phyloP scores from a whole-genome alignment of 2,329 filamentous ascomycete genomes.

The Botrytis byssoidea region DNA sequence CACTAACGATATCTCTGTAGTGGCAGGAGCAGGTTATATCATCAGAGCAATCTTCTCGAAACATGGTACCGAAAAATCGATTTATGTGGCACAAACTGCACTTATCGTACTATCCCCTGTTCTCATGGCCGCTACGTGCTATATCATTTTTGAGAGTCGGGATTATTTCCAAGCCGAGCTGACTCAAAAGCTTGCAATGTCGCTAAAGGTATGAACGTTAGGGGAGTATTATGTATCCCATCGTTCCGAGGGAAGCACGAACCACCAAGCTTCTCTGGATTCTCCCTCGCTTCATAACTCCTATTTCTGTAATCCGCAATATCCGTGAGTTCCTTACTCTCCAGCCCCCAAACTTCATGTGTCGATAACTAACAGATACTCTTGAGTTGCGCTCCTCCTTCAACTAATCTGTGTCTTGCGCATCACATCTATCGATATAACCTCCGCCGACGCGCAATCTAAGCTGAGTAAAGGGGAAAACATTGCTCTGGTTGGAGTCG shows the following conservation, averaged over 20 bases:
- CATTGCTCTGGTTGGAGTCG: neutral
- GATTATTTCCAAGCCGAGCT: neutral
- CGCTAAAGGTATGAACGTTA: neutral
- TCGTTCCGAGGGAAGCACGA: neutral
- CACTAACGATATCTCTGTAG: neutral
- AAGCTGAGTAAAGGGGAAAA: neutral
- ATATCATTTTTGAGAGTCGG: neutral
- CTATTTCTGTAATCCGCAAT: neutral
- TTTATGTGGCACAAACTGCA: neutral
- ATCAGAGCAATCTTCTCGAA: neutral
- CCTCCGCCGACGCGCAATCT: neutral
- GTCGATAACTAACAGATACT: neutral
- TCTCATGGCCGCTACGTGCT: neutral
- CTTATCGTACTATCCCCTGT: neutral
- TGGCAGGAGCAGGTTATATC: neutral
- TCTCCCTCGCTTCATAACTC: neutral
- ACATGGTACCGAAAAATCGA: neutral
- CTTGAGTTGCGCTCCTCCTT: neutral
- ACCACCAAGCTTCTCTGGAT: neutral
- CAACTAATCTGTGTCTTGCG: neutral
- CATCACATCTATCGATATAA: neutral
- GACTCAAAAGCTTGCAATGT: too few species aligned
- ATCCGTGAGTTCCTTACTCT: accelerated
- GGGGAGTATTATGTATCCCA: neutral
- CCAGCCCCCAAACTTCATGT: neutral